Evolutionary conservation across 495 filamentous ascomycete species (phyloP), one percentile per base, ranked within the genome.

Genomic region (Immersiella caudata): DNA sequence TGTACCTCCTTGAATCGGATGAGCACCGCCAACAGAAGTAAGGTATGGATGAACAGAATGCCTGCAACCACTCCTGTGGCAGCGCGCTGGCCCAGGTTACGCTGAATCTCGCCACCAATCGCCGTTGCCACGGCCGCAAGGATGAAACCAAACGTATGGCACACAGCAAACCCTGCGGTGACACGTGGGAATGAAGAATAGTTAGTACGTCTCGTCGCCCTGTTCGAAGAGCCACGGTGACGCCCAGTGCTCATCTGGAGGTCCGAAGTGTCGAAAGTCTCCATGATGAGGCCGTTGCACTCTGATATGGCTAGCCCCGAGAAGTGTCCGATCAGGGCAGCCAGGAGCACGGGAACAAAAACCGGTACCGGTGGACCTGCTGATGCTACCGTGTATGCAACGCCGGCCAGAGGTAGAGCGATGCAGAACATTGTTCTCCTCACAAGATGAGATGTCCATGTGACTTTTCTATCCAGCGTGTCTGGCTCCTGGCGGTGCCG

Each of bases 241-340:
- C 82, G 79, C 58, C 86, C 84, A 60, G 88, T 86, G 73, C 90
- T 74, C 12, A 82, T 77, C 51, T 78, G 88, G 0, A 92, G 82
- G 70, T 93, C 91, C 22, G 88, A 91, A 6, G 88, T 89, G 74
- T 93, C 91, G 73, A 86, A 93, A 21, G 88, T 88, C 71, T 93
- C 91, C 91, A 92, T 93, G 76, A 93, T 82, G 60, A 93, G 79
- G 5, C 90, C 88, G 66, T 89, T 83, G 75, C 89, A 92, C 76
- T 93, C 91, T 11, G 90, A 86, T 51, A 93, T 88, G 29, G 88
- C 90, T 24, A 93, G 84, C 50, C 87, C 88, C 2, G 87, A 89
- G 16, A 91, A 80, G 67, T 90, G 90, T 14, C 88, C 89, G 20
- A 92, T 84, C 24, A 87, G 68, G 2, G 84, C 87, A 16, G 89